Evolutionary conservation across 768 basidiomycete species (phyloP).

Genomic region (Tulasnella sp.): DNA sequence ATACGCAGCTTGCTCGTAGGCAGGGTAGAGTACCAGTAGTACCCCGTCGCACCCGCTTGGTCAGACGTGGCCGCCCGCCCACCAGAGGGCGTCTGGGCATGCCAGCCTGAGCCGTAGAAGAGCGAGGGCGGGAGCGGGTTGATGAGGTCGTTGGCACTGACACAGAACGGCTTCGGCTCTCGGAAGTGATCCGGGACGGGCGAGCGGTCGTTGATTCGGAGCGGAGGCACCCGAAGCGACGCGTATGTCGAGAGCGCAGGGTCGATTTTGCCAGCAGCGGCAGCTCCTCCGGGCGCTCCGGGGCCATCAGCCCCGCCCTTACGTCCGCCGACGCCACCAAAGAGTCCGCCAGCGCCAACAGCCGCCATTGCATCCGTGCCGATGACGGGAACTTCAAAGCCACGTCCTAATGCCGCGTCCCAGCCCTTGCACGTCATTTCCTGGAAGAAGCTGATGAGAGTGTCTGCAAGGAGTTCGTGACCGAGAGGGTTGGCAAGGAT

Average conservation of each 20-base stretch:
- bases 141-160: conserved; percentile 93
- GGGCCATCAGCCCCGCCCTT: conserved; percentile 44
- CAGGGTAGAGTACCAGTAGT: conserved; percentile 89
- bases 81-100: conserved; percentile 54
- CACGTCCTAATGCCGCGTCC: conserved; percentile 54
- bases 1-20: conserved; percentile 75
- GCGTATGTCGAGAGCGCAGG: conserved; percentile 23
- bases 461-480: conserved; percentile 79
- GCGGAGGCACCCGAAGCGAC: conserved; percentile 47
- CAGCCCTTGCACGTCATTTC: conserved; percentile 79
- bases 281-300: conserved; percentile 27
- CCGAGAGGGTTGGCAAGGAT: conserved; percentile 69
- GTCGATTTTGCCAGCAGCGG: conserved; percentile 19
- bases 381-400: conserved; percentile 46
- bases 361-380: conserved; percentile 29
- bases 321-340: conserved; percentile 74
- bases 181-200: conserved; percentile 36
- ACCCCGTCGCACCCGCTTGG: conserved; percentile 34
- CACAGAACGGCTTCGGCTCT: conserved; percentile 86
- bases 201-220: conserved; percentile 41
- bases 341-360: conserved; percentile 39
- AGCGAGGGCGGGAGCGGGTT: conserved; percentile 91
- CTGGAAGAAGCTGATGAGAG: conserved; percentile 85
- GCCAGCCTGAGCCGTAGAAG: conserved; percentile 92
- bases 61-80: conserved; percentile 26